Conservation (phyloP, 345 rosid genomes). For the Citropsis articulata region DNA sequence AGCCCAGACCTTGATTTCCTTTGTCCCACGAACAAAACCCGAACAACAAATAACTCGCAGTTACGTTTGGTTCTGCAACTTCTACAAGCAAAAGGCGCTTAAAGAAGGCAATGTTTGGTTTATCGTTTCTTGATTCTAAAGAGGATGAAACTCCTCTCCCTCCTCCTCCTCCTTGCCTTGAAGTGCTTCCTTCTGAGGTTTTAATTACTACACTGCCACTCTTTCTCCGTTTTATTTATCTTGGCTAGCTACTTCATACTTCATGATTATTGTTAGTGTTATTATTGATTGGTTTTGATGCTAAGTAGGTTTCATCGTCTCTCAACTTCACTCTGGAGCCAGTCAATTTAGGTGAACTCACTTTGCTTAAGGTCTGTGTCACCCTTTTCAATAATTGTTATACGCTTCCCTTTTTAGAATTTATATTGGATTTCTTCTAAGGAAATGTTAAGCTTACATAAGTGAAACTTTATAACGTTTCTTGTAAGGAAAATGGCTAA, state of each 20-base stretch:
- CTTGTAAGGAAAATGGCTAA: not conserved
- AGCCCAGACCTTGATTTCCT: too few species aligned
- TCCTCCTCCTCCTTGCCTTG: slow-evolving; percentile 65
- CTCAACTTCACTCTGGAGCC: slow-evolving; percentile 48
- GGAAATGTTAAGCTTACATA: not conserved
- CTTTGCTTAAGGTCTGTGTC: slow-evolving; percentile 62
- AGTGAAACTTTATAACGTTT: too few species aligned
- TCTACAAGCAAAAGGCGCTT: not conserved
- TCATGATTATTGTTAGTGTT: too few species aligned
- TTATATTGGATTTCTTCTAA: not conserved
- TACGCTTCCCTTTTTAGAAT: not conserved
- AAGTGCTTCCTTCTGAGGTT: slow-evolving; percentile 72
- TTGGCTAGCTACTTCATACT: too few species aligned
- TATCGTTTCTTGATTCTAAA: slow-evolving; percentile 51
- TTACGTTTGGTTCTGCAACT: too few species aligned
- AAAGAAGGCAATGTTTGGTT: slow-evolving; percentile 16
- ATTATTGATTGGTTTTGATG: slow-evolving; percentile 5
- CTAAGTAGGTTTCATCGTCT: slow-evolving; percentile 47
- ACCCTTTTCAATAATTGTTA: not conserved
- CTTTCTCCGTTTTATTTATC: too few species aligned
- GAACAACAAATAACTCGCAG: too few species aligned
- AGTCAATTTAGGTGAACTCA: slow-evolving; percentile 48
- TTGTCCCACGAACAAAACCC: too few species aligned
- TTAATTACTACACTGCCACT: too few species aligned
- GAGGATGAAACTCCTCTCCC: slow-evolving; percentile 31